Evolutionary conservation across 2,329 filamentous ascomycete genomes (phyloP), one percentile per base, ranked within the genome.

Genomic region (Ceratocystis eucalypticola): DNA sequence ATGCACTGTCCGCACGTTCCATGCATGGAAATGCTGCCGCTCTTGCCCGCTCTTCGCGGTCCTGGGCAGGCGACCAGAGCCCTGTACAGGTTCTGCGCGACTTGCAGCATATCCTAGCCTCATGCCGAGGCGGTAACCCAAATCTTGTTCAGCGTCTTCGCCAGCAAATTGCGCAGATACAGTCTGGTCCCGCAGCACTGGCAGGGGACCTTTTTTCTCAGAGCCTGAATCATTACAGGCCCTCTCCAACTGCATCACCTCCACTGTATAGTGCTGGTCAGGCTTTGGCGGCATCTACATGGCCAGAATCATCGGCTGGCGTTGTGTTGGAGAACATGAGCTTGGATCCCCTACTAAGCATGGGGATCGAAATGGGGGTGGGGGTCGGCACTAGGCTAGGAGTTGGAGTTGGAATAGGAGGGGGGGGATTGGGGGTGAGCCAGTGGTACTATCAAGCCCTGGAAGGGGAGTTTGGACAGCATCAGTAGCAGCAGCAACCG

Each of bases 61-160:
- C 37, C 12, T 41, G 37, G 37, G 37, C 37, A 41, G 37, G 37
- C 37, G 70, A 72, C 10, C 46, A 59, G 61, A 72, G 72, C 12
- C 73, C 76, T 0, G 71, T 71, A 1, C 74, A 75, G 12, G 74
- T 79, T 10, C 71, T 79, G 0, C 67, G 72, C 41, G 74, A 74
- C 45, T 70, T 79, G 5, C 76, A 77, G 53, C 71, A 72, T 53
- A 74, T 78, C 6, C 71, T 79, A 10, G 75, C 75, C 0, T 77
- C 75, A 1, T 78, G 75, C 0, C 73, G 77, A 12, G 77, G 77
- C 5, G 77, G 77, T 3, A 79, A 79, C 61, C 72, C 74, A 55
- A 74, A 74, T 5, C 70, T 79, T 0, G 69, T 79, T 2, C 72
- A 73, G 1, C 71, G 77, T 17, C 71, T 79, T 2, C 72, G 73